Percentiles rank a stretch among this genome's conserved stretches.
These are phyloP conservation scores for Didymella pinodella DNA, from an alignment of 2,329 filamentous ascomycete genomes.

Conservation along the genomic window DNA sequence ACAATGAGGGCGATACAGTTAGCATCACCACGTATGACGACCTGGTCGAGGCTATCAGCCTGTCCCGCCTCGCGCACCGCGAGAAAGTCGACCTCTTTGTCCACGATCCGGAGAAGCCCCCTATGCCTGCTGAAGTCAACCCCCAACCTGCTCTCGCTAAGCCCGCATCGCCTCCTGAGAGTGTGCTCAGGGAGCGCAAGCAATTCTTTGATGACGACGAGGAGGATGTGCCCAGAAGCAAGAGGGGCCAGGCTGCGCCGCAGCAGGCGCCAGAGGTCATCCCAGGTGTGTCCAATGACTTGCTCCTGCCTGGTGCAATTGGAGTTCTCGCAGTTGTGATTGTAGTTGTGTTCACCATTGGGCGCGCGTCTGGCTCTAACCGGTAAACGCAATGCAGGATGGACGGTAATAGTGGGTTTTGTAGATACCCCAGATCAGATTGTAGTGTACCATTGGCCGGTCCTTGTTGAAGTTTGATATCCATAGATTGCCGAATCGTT, in stretches of 20 bases:
- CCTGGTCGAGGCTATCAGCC: conserved; percentile 84
- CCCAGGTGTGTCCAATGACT: conserved; percentile 89
- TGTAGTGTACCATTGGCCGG: conserved; percentile 12
- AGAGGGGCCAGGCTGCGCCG: conserved; percentile 55
- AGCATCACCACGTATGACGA: conserved; percentile 97
- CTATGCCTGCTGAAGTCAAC: conserved; percentile 70
- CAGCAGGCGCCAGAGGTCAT: conserved; percentile 77
- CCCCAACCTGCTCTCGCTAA: conserved; percentile 63
- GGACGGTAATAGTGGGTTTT: not conserved
- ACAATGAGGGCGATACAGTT: conserved; percentile 95
- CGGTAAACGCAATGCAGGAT: conserved; percentile 43
- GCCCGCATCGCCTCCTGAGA: conserved; percentile 62
- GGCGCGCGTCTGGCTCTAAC: conserved; percentile 66
- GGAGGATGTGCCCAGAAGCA: conserved; percentile 55
- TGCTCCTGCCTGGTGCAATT: conserved; percentile 91
- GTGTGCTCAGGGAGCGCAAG: conserved; percentile 57
- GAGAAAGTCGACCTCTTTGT: conserved; percentile 99
- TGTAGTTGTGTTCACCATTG: conserved; percentile 88
- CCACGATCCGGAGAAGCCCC: conserved; percentile 90
- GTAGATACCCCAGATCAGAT: conserved; percentile 11
- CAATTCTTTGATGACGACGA: conserved; percentile 63
- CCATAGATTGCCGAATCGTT: conserved; percentile 20
- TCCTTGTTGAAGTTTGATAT: conserved; percentile 9
- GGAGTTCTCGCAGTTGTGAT: conserved; percentile 95
- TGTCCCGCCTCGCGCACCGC: conserved; percentile 77